These are phyloP conservation scores for Fistulinella staudtii DNA, from an alignment of 1,284 basidiomycete species.

Conservation along the genomic window DNA sequence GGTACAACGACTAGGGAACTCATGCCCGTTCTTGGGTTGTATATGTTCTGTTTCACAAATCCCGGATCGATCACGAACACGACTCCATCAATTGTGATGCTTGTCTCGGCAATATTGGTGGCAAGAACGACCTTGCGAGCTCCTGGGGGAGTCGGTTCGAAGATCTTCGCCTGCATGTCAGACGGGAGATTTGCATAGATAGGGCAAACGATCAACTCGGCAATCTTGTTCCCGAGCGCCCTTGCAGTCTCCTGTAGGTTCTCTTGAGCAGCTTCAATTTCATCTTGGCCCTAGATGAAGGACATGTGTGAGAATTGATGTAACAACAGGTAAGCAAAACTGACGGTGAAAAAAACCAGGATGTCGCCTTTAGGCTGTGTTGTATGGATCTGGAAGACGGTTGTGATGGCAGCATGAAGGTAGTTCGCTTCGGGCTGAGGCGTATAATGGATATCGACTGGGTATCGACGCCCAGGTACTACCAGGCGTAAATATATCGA, in stretches of 20 bases:
- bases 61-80: conserved; percentile 98
- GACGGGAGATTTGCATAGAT: conserved; percentile 98
- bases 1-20: conserved; percentile 92
- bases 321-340: conserved; percentile 22
- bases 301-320: not conserved
- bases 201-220: conserved; percentile 92
- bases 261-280: conserved; percentile 97
- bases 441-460: conserved; percentile 98
- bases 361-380: conserved; percentile 99
- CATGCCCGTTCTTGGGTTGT: conserved; percentile 96
- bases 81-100: conserved; percentile 96
- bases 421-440: conserved; percentile 98
- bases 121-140: conserved; percentile 96
- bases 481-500: conserved; percentile 4
- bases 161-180: conserved; percentile 99
- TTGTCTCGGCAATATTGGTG: conserved; percentile 98
- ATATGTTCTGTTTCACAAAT: conserved; percentile 97
- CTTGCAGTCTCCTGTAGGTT: conserved; percentile 94
- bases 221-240: conserved; percentile 93
- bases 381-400: conserved; percentile 98
- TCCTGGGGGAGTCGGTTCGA: conserved; percentile 96
- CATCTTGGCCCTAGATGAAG: conserved; percentile 84
- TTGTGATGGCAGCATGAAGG: conserved; percentile 97
- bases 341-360: conserved; percentile 90
- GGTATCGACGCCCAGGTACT: conserved; percentile 97